Evolutionary conservation across 148 eudicot species (phyloP), one percentile per base, ranked within the genome.

Genomic region (Camellia sinensis): DNA sequence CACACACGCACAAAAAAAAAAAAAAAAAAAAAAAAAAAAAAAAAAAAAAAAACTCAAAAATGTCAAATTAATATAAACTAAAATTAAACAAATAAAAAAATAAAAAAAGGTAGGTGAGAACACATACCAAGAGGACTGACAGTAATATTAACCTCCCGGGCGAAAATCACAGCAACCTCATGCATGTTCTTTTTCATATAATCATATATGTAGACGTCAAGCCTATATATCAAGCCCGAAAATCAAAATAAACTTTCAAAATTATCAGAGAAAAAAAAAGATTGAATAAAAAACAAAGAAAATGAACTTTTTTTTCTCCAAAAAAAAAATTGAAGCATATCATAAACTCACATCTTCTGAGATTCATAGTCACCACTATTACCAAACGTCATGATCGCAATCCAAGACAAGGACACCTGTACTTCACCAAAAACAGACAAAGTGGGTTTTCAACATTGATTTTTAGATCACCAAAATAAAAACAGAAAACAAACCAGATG

Each of bases 141-240:
- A 77, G 54, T 53, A 72, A 78, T 73, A 65, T 74, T 79, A 41
- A 87, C 89, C 79, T 88, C 87, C 73, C 12, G 43, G 14, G 84
- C 86, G 48, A 88, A 88, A 2, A 80, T 75, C 11, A 76, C 84
- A 43, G 91, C 87, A 75, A 83, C 72, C 57, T 8, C 71, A 21
- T 79, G 78, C 77, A 84, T 63, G 56, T 77, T 79, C 65, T 73
- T 83, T 78, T 68, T 83, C 73, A 77, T 77, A 78, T 86, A 81
- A 79, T 84, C 82, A 54, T 84, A 13, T 77, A 88, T 69, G 80
- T 81, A 84, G 40, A 78, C 37, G 29, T 73, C 65, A 63, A 88
- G 75, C 73, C 89, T 86, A 65, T 21, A 79, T 4, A 48, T 7
- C 52, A 54, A 59, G 15, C 79, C 79, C 69, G 37, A 50, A 50